Percentiles rank a stretch among this genome's conserved stretches.
Evolutionary conservation across 2,329 filamentous ascomycete species (phyloP).

Genomic region (Fusarium secorum): DNA sequence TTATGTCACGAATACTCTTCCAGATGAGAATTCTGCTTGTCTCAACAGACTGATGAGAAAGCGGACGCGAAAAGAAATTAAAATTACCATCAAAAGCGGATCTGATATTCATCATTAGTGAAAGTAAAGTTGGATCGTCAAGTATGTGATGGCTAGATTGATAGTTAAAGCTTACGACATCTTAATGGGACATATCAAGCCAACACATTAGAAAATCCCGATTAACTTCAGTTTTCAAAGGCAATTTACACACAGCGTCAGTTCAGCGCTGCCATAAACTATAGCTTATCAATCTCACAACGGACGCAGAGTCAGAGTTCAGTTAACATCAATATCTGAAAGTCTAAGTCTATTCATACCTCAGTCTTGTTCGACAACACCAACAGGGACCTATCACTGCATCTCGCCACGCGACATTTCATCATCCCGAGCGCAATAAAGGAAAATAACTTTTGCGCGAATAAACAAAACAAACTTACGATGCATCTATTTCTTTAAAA

Average conservation of each 20-base stretch:
- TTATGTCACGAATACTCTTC: fast-evolving
- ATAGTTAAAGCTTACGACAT: neutral
- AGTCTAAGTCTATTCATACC: neutral
- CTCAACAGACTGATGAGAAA: neutral
- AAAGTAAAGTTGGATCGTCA: too few species aligned
- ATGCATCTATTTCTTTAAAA: neutral
- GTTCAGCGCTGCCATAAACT: neutral
- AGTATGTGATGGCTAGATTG: fast-evolving
- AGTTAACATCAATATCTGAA: fast-evolving
- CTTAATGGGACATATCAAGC: fast-evolving
- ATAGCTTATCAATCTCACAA: neutral
- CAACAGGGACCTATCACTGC: fast-evolving
- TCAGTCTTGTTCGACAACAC: fast-evolving
- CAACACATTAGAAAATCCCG: fast-evolving
- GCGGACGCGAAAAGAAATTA: fast-evolving
- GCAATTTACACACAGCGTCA: neutral
- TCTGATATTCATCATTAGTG: fast-evolving
- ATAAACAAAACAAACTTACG: neutral
- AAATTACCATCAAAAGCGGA: fast-evolving
- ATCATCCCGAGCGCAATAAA: fast-evolving
- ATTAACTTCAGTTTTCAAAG: neutral
- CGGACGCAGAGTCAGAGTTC: fast-evolving
- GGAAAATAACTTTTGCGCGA: neutral
- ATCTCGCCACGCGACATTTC: neutral
- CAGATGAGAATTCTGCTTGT: fast-evolving